Conservation (phyloP, 352 stramenopile genomes). For the Phytophthora capsici region DNA sequence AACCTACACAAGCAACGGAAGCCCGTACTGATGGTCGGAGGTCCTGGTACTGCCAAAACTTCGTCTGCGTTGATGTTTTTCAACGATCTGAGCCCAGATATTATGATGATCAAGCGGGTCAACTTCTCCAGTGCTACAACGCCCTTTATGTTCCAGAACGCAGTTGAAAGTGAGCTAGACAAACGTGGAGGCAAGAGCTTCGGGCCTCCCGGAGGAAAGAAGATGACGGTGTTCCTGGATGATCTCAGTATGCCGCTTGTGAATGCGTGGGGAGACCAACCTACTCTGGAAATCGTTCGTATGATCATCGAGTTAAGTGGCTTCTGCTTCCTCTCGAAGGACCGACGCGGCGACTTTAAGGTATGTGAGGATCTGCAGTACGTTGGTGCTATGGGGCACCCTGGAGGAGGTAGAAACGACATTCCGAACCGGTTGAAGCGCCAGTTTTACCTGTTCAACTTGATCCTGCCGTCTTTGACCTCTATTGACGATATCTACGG, state of each 20-base stretch:
- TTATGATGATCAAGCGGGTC: conserved; percentile 97
- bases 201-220: conserved; percentile 97
- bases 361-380: conserved; percentile 98
- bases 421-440: conserved; percentile 99
- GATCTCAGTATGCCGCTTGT: conserved; percentile 98
- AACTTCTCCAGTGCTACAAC: conserved; percentile 99
- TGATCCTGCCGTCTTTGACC: conserved; percentile 96
- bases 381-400: conserved; percentile 97
- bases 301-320: conserved; percentile 97
- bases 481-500: conserved; percentile 99
- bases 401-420: conserved; percentile 97
- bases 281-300: conserved; percentile 97
- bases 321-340: conserved; percentile 98
- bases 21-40: conserved; percentile 96
- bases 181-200: conserved; percentile 99
- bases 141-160: conserved; percentile 98
- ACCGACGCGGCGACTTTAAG: conserved; percentile 98
- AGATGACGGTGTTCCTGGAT: conserved; percentile 99
- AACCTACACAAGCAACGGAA: conserved; percentile 95
- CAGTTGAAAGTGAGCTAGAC: conserved; percentile 98
- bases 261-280: conserved; percentile 99
- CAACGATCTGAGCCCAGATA: conserved; percentile 92
- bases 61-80: conserved; percentile 99
- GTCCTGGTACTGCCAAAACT: conserved; percentile 98
- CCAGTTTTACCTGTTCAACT: conserved; percentile 99